Evolutionary conservation across 768 basidiomycete genomes (phyloP), one percentile per base, ranked within the genome.

Genomic region (Sutorius australiensis): DNA sequence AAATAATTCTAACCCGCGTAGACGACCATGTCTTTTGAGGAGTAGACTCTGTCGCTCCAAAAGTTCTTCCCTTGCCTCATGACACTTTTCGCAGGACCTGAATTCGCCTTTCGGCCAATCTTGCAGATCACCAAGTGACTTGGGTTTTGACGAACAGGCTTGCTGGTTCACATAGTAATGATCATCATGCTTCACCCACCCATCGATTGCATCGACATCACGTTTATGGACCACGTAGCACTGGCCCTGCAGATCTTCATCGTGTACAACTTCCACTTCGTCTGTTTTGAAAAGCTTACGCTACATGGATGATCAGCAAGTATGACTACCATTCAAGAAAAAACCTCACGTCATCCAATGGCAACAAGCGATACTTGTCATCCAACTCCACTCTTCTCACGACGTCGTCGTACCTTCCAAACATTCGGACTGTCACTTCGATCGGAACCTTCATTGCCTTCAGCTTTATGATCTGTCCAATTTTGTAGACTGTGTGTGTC

Each of bases 1-100:
- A 59, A 89, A 90, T 6, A 90, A 69, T 61, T 90, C 88, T 51
- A 90, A 55, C 2, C 81, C 82, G 48, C 75, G 71, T 19, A 89
- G 67, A 19, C 77, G 78, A 8, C 72, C 74, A 38, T 79, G 70
- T 11, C 67, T 65, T 17, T 63, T 50, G 6, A 72, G 58, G 9
- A 79, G 69, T 5, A 59, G 39, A 6, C 68, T 53, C 13, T 63
- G 61, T 16, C 70, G 61, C 14, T 67, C 51, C 3, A 78, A 53
- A 21, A 51, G 54, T 3, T 63, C 58, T 31, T 63, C 60, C 14
- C 74, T 75, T 21, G 68, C 68, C 2, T 61, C 30, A 34, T 58
- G 59, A 55, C 85, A 86, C 12, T 39, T 49, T 6, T 57, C 37
- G 49, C 84, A 87, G 11, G 47, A 60, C 5, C 57, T 33, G 13